Conservation (phyloP, 192 early-diverging fungal genomes). For the Dispira parvispora region DNA sequence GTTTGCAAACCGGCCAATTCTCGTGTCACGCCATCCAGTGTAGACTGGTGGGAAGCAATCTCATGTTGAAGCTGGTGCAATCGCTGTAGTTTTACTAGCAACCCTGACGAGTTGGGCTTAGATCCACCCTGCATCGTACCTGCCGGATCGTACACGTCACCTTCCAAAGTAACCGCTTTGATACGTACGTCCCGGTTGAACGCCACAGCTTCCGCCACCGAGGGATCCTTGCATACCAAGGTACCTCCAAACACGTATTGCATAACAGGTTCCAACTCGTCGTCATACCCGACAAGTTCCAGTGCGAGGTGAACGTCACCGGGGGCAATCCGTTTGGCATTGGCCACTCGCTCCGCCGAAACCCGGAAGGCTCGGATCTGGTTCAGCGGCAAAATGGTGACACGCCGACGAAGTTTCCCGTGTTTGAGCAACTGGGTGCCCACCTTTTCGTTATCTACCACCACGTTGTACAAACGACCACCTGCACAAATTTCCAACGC, state of each 20-base stretch:
- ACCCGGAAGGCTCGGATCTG: conserved; percentile 54
- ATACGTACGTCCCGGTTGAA: conserved; percentile 69
- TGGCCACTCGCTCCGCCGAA: conserved; percentile 26
- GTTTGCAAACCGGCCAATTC: conserved; percentile 37
- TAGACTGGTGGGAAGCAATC: conserved; percentile 27
- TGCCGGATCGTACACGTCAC: conserved; percentile 91
- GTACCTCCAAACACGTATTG: conserved; percentile 86
- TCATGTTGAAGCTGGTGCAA: conserved; percentile 43
- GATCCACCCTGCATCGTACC: conserved; percentile 90
- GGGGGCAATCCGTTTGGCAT: conserved; percentile 22
- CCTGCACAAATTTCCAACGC: conserved; percentile 95
- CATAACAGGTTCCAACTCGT: conserved; percentile 72
- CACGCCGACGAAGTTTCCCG: conserved; percentile 56
- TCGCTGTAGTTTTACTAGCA: conserved; percentile 57
- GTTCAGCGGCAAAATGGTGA: conserved; percentile 93
- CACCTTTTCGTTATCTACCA: conserved; percentile 77
- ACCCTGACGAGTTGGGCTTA: conserved; percentile 46
- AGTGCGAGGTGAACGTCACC: conserved; percentile 83
- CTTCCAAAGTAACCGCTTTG: conserved; percentile 90
- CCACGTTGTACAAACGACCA: conserved; percentile 83
- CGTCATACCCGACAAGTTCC: conserved; percentile 60
- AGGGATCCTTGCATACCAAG: conserved; percentile 73
- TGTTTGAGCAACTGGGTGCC: conserved; percentile 64
- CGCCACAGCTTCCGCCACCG: conserved; percentile 70
- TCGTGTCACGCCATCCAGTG: conserved; percentile 30